Conservation (phyloP, 1,284 basidiomycete genomes). For the Phenoliferia sp. region DNA sequence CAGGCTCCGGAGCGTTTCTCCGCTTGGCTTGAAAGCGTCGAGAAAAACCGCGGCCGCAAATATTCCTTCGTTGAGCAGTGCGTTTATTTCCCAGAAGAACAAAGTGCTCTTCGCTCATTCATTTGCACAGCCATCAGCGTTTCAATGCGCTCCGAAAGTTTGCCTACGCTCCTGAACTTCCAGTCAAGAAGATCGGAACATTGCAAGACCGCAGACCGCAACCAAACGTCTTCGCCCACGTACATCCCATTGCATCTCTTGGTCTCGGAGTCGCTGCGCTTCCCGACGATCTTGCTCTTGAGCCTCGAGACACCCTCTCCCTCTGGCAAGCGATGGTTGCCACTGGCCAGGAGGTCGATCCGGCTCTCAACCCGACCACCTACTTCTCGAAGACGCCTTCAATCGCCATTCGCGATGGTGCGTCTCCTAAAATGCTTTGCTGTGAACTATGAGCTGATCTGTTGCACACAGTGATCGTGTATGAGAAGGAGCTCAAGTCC, state of each 20-base stretch:
- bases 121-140: constrained; percentile 48
- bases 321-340: constrained; percentile 50
- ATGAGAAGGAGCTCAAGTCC: constrained; percentile 54
- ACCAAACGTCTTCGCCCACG: constrained; percentile 42
- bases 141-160: constrained; percentile 68
- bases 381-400: constrained; percentile 46
- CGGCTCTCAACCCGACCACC: constrained; percentile 46
- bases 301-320: constrained; percentile 54
- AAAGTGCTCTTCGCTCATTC: not conserved
- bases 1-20: constrained; percentile 57
- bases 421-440: not conserved
- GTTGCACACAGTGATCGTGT: constrained; percentile 46
- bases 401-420: constrained; percentile 52
- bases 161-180: constrained; percentile 47
- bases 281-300: constrained; percentile 59
- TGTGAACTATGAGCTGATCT: not conserved
- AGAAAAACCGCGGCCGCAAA: constrained; percentile 54
- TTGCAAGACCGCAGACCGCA: constrained; percentile 28
- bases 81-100: too few species aligned
- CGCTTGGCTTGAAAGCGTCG: constrained; percentile 58
- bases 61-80: constrained; percentile 57
- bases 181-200: constrained; percentile 25
- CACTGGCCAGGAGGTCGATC: constrained; percentile 39
- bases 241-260: constrained; percentile 59
- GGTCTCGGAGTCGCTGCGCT: constrained; percentile 51